Conservation (phyloP, 1,284 basidiomycete genomes). For the Rhodotorula sp. region DNA sequence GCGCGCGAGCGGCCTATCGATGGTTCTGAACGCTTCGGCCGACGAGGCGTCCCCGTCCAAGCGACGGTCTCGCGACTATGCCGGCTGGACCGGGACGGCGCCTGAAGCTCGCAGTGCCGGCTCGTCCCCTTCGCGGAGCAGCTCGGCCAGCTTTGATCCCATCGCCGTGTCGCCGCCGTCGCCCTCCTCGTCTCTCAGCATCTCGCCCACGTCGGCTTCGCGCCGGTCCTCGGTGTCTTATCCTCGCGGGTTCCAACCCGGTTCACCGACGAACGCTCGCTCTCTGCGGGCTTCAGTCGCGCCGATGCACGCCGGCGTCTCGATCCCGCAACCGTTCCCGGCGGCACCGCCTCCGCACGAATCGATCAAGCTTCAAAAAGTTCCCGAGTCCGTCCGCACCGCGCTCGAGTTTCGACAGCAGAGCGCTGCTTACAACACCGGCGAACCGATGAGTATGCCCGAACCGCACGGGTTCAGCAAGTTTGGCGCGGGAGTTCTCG, state of each 20-base stretch:
- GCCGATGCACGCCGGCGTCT: not conserved
- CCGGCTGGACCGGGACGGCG: constrained; percentile 5
- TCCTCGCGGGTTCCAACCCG: constrained; percentile 28
- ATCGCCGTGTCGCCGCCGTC: constrained; percentile 38
- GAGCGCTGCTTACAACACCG: constrained; percentile 8
- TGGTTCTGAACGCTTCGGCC: constrained; percentile 9
- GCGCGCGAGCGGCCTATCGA: constrained; percentile 21
- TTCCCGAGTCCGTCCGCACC: constrained; percentile 38
- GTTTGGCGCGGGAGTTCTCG: constrained; percentile 1
- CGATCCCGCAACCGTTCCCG: constrained; percentile 29
- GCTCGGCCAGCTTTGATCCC: constrained; percentile 46
- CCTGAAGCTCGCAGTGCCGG: constrained; percentile 4
- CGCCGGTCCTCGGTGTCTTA: constrained; percentile 35
- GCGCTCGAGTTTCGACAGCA: constrained; percentile 38
- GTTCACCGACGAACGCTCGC: constrained; percentile 25
- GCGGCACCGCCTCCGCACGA: constrained; percentile 38
- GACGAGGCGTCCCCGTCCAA: constrained; percentile 2
- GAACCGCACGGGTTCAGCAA: constrained; percentile 3
- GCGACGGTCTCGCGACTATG: constrained; percentile 17
- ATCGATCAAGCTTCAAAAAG: constrained; percentile 41
- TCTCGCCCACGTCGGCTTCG: constrained; percentile 35
- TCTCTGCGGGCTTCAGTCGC: not conserved
- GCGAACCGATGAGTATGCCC: constrained; percentile 21
- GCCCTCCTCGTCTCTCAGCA: constrained; percentile 30
- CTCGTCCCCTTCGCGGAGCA: constrained; percentile 9